Conservation (phyloP, 768 basidiomycete genomes). For the Pisolithus albus region DNA sequence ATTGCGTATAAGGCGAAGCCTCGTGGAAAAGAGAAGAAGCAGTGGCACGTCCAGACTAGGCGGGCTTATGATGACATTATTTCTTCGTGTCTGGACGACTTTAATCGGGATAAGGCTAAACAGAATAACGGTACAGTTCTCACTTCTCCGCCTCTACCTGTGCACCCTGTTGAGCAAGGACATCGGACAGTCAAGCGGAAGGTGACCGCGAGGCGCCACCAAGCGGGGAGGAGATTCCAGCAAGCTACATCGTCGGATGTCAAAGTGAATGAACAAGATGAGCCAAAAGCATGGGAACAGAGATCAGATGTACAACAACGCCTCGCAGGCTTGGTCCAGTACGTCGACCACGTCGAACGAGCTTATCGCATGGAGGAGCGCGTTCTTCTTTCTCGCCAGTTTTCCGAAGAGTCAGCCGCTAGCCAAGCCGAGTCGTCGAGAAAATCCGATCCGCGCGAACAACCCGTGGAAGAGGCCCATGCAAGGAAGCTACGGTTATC, state of each 20-base stretch:
- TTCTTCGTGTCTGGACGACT: background rate
- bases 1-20: constrained; percentile 1
- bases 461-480: constrained; percentile 50
- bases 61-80: background rate
- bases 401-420: constrained; percentile 67
- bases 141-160: background rate
- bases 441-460: constrained; percentile 46
- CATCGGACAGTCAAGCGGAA: background rate
- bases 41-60: background rate
- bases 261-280: background rate
- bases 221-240: background rate
- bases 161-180: background rate
- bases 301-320: constrained; percentile 37
- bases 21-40: constrained; percentile 5
- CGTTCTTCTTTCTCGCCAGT: constrained; percentile 78
- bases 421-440: constrained; percentile 64
- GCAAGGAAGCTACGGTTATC: constrained; percentile 66
- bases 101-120: background rate
- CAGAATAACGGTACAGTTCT: background rate
- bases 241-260: background rate
- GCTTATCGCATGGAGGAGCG: constrained; percentile 88
- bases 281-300: background rate
- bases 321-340: constrained; percentile 72
- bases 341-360: constrained; percentile 88
- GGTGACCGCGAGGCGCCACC: background rate